These are phyloP conservation scores for Plenodomus lindquistii DNA, from an alignment of 2,329 filamentous ascomycete genomes.

Conservation along the genomic window DNA sequence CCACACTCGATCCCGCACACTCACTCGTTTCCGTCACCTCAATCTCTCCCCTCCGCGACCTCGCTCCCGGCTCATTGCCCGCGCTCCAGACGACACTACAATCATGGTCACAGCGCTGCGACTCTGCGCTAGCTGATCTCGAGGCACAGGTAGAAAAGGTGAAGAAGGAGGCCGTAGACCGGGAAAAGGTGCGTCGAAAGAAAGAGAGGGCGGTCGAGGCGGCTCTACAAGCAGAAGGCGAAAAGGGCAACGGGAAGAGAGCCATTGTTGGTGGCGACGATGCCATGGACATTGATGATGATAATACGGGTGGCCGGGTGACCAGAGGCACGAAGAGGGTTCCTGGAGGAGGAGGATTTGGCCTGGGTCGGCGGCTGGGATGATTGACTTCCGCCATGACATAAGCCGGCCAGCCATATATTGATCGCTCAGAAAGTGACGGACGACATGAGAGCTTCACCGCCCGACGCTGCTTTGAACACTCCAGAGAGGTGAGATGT, in stretches of 20 bases:
- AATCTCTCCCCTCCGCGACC: slow-evolving; percentile 83
- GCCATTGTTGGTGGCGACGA: slow-evolving; percentile 32
- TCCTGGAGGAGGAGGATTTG: slow-evolving; percentile 25
- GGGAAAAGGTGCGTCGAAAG: slow-evolving; percentile 49
- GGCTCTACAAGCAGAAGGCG: slow-evolving; percentile 27
- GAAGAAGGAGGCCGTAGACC: slow-evolving; percentile 50
- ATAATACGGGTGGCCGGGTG: slow-evolving; percentile 27
- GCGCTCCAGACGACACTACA: slow-evolving; percentile 69
- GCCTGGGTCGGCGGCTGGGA: slow-evolving; percentile 32
- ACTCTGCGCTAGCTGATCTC: slow-evolving; percentile 71
- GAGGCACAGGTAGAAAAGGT: slow-evolving; percentile 75
- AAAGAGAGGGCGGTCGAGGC: slow-evolving; percentile 46
- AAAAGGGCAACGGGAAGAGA: slow-evolving; percentile 33
- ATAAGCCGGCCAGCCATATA: too few relatives aligned
- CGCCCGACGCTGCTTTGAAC: too few relatives aligned
- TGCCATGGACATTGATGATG: slow-evolving; percentile 45
- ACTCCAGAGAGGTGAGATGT: too few relatives aligned
- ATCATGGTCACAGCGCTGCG: slow-evolving; percentile 80
- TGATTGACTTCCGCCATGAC: slow-evolving; percentile 8
- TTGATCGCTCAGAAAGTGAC: too few relatives aligned
- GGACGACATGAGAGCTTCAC: too few relatives aligned
- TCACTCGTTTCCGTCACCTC: slow-evolving; percentile 76
- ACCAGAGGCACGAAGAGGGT: slow-evolving; percentile 38
- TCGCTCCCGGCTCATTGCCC: slow-evolving; percentile 72
- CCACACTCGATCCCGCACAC: slow-evolving; percentile 79